A percentile compares a stretch with the other conserved stretches of the same genome.
phyloP scores from a whole-genome alignment of 2,329 filamentous ascomycete genomes.

The Cladosporium sp. region DNA sequence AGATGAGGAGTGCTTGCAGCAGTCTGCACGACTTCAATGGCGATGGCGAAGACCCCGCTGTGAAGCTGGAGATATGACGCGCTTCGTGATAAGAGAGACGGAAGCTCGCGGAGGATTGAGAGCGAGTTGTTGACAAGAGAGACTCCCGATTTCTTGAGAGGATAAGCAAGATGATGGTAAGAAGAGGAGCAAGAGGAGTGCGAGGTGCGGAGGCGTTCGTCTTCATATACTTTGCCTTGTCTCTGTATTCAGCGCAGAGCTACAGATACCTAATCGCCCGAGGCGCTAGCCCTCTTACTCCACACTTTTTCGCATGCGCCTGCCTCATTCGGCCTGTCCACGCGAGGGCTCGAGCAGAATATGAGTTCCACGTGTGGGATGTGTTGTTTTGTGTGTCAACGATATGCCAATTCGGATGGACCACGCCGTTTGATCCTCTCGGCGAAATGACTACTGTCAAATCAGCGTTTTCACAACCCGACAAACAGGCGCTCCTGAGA shows the following conservation, averaged over 20 bases:
- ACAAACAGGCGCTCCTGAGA: not conserved
- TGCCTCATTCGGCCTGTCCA: not conserved
- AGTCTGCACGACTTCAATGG: not conserved
- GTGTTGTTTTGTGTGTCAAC: conserved; percentile 6
- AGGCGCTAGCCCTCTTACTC: not conserved
- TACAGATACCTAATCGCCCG: conserved; percentile 10
- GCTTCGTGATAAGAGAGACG: not conserved
- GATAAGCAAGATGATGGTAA: not conserved
- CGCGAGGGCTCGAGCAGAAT: not conserved
- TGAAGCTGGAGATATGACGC: conserved; percentile 9
- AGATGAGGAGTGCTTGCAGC: not conserved
- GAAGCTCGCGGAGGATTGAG: not conserved
- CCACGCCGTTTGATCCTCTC: not conserved
- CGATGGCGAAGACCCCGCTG: not conserved
- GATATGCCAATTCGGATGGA: not conserved
- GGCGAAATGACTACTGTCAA: not conserved
- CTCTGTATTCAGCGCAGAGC: conserved; percentile 2
- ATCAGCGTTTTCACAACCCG: not conserved
- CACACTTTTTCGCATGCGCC: conserved; percentile 5
- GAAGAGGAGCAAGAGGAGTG: not conserved
- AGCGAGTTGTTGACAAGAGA: not conserved
- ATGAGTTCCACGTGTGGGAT: not conserved
- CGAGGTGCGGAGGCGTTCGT: conserved; percentile 1
- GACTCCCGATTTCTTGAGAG: not conserved
- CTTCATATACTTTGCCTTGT: conserved; percentile 10